These are phyloP conservation scores for Lodderomyces oxycetoniae DNA, from an alignment of 1,139 yeast species.

Conservation along the genomic window DNA sequence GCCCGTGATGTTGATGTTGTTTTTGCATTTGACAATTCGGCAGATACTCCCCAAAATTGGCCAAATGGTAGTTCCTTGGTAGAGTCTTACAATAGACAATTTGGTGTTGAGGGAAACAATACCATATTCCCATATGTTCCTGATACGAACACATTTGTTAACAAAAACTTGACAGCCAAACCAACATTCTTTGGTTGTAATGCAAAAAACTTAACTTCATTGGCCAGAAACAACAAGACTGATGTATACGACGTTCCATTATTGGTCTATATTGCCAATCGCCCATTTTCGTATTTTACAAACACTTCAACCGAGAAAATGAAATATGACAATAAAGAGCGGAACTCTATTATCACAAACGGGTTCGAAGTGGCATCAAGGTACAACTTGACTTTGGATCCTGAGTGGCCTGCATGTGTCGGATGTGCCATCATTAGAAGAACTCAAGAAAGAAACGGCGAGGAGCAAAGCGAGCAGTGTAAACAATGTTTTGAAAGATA, in stretches of 20 bases:
- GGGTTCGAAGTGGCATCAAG: constrained; percentile 79
- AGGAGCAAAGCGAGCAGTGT: constrained; percentile 67
- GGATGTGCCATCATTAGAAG: constrained; percentile 88
- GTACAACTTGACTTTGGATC: constrained; percentile 66
- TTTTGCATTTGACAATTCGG: constrained; percentile 48
- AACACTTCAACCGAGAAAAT: constrained; percentile 72
- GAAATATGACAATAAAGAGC: constrained; percentile 55
- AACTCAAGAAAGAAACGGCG: constrained; percentile 67
- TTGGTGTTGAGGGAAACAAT: constrained; percentile 54
- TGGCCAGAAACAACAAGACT: constrained; percentile 24
- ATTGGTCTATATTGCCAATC: constrained; percentile 74
- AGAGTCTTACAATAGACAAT: constrained; percentile 65
- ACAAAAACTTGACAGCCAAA: constrained; percentile 53
- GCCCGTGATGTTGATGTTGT: constrained; percentile 38
- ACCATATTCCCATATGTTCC: constrained; percentile 85
- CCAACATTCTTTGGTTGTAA: constrained; percentile 90
- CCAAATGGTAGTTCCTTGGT: constrained; percentile 39
- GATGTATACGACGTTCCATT: constrained; percentile 56
- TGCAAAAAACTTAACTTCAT: constrained; percentile 55
- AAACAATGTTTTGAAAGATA: constrained; percentile 63
- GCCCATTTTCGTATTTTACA: constrained; percentile 61
- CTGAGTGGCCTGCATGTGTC: constrained; percentile 73
- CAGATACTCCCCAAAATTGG: constrained; percentile 41
- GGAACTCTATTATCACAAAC: constrained; percentile 59
- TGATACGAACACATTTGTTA: constrained; percentile 59